phyloP scores from a whole-genome alignment of 2,329 filamentous ascomycete genomes.

The Cladosporium sp. region DNA sequence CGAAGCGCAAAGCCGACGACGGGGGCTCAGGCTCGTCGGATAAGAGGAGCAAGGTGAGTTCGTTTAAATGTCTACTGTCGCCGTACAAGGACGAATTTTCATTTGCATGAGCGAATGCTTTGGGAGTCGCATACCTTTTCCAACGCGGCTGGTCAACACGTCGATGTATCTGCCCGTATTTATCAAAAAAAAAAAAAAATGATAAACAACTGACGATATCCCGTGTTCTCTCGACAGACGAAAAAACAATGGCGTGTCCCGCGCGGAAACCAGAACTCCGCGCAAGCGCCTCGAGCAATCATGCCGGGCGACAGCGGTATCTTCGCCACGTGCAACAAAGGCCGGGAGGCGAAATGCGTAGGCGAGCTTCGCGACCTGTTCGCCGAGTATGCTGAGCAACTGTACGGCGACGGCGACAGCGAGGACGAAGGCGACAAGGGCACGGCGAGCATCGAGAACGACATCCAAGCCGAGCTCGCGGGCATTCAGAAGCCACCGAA shows the following conservation, averaged over 20 bases:
- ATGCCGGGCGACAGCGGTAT: slow-evolving; percentile 71
- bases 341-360: slow-evolving; percentile 69
- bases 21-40: slow-evolving; percentile 29
- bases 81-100: background rate
- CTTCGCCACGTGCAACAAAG: slow-evolving; percentile 74
- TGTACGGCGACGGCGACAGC: slow-evolving; percentile 47
- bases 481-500: slow-evolving; percentile 56
- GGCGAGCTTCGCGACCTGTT: slow-evolving; percentile 67
- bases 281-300: slow-evolving; percentile 42
- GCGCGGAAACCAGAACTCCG: slow-evolving; percentile 26
- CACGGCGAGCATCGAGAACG: slow-evolving; percentile 65
- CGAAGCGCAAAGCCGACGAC: slow-evolving; percentile 42
- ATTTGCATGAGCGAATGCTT: background rate
- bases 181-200: background rate
- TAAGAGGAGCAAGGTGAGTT: slow-evolving; percentile 42
- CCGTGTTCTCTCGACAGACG: slow-evolving; percentile 33
- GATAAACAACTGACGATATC: slow-evolving; percentile 9
- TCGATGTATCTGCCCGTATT: no score
- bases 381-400: slow-evolving; percentile 63
- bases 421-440: slow-evolving; percentile 41
- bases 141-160: no score
- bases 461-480: slow-evolving; percentile 71
- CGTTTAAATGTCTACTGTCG: background rate
- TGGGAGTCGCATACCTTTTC: background rate
- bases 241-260: slow-evolving; percentile 49